Percentiles rank a stretch among this genome's conserved stretches.
These are phyloP conservation scores for Barnettozyma botsteinii DNA, from an alignment of 805 yeast genomes.

Conservation along the genomic window DNA sequence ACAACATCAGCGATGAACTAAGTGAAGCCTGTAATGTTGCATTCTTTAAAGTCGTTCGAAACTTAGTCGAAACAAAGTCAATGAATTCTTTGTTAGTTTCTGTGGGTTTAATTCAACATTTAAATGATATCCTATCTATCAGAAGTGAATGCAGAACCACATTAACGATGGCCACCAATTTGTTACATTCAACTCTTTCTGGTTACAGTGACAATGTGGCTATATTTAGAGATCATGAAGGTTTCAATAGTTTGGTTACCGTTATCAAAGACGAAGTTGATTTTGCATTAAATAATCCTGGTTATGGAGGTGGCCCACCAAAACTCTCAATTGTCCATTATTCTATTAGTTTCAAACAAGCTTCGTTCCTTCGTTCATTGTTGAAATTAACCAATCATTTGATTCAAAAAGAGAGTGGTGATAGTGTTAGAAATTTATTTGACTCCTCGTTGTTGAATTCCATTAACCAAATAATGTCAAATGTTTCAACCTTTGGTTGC, in stretches of 20 bases:
- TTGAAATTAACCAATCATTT: constrained; percentile 59
- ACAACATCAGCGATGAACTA: constrained; percentile 31
- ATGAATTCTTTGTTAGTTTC: constrained; percentile 53
- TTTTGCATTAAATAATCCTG: constrained; percentile 55
- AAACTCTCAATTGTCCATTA: constrained; percentile 44
- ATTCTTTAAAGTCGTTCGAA: constrained; percentile 57
- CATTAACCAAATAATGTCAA: constrained; percentile 49
- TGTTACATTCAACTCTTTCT: constrained; percentile 35
- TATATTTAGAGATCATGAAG: constrained; percentile 60
- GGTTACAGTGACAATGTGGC: constrained; percentile 43
- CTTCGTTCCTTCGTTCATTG: constrained; percentile 50
- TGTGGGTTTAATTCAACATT: constrained; percentile 69
- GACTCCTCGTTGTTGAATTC: constrained; percentile 74
- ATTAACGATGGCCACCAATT: constrained; percentile 56
- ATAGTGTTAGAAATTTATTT: constrained; percentile 74
- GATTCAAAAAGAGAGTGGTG: constrained; percentile 72
- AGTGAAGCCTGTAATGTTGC: constrained; percentile 44
- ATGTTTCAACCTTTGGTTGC: constrained; percentile 62
- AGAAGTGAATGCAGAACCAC: constrained; percentile 50
- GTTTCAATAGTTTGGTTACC: constrained; percentile 57
- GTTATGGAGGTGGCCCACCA: constrained; percentile 54
- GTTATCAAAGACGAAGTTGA: constrained; percentile 59
- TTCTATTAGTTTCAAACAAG: constrained; percentile 52
- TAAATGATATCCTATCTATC: constrained; percentile 54
- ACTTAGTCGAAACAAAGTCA: constrained; percentile 51